These are phyloP conservation scores for Globisporangium parvum DNA, from an alignment of 352 stramenopile species.

Conservation along the genomic window DNA sequence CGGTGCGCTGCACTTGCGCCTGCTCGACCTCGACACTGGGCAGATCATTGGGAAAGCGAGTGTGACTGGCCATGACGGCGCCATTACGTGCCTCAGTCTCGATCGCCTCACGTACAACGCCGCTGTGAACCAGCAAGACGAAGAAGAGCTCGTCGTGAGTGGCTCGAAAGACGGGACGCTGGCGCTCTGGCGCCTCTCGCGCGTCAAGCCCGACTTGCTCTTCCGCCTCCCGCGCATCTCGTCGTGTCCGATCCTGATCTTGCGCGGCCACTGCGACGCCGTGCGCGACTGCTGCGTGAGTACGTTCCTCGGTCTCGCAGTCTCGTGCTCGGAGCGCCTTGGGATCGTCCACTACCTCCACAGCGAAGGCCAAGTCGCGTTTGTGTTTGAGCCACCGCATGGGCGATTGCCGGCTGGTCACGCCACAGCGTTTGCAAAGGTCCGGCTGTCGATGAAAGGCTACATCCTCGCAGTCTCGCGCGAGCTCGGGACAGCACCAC, in stretches of 20 bases:
- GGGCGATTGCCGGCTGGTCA: conserved; percentile 2
- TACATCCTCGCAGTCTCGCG: conserved; percentile 47
- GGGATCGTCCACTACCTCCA: conserved; percentile 70
- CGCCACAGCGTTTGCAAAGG: conserved; percentile 8
- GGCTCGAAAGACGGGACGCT: conserved; percentile 65
- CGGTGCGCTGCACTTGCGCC: conserved; percentile 66
- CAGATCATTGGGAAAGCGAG: conserved; percentile 80
- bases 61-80: conserved; percentile 61
- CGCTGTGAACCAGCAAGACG: conserved; percentile 34
- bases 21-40: conserved; percentile 76
- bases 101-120: conserved; percentile 50
- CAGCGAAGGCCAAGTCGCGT: conserved; percentile 64
- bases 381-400: conserved; percentile 36
- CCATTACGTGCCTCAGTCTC: conserved; percentile 68
- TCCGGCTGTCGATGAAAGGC: conserved; percentile 49
- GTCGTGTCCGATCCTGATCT: conserved; percentile 48
- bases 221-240: conserved; percentile 70
- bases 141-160: conserved; percentile 71
- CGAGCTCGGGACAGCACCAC: not conserved
- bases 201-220: conserved; percentile 65
- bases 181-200: conserved; percentile 64
- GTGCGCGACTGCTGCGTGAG: conserved; percentile 64
- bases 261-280: conserved; percentile 47
- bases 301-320: conserved; percentile 55
- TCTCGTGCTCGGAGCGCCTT: conserved; percentile 46